A percentile compares a stretch with the other conserved stretches of the same genome.
Conservation (phyloP, 352 stramenopile species). For the Salisapilia sapeloensis region DNA sequence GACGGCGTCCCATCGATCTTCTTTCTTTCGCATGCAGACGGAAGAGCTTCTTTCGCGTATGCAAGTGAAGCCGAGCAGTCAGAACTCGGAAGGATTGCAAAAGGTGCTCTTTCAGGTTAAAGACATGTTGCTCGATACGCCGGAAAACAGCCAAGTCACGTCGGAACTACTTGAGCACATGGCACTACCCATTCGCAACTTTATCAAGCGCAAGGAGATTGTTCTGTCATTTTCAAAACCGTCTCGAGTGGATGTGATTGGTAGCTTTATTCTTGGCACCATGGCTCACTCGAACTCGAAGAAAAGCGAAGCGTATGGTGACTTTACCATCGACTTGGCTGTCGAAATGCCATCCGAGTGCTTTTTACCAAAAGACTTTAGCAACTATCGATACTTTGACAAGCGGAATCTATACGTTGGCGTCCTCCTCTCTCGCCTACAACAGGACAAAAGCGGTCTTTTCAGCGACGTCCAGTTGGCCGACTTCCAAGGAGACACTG, state of each 20-base stretch:
- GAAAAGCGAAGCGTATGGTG: constrained; percentile 22
- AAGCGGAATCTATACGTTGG: constrained; percentile 80
- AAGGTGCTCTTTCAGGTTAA: constrained; percentile 73
- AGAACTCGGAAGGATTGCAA: constrained; percentile 26
- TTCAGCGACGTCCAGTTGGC: constrained; percentile 41
- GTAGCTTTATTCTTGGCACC: constrained; percentile 77
- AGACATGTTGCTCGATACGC: constrained; percentile 31
- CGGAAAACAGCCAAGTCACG: constrained; percentile 58
- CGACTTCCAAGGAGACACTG: constrained; percentile 54
- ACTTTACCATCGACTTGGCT: constrained; percentile 58
- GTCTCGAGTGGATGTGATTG: constrained; percentile 60
- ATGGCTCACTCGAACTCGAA: constrained; percentile 49
- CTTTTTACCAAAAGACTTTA: constrained; percentile 80
- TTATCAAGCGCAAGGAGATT: constrained; percentile 73
- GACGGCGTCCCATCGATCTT: constrained; percentile 52
- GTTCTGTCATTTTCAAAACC: constrained; percentile 70
- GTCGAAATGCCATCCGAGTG: constrained; percentile 67
- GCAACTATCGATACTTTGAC: constrained; percentile 82
- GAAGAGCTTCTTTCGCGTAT: constrained; percentile 70
- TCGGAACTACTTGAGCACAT: constrained; percentile 38
- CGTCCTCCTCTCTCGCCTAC: constrained; percentile 41
- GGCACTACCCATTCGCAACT: constrained; percentile 42
- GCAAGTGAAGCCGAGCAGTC: constrained; percentile 31
- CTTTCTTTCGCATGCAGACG: constrained; percentile 76
- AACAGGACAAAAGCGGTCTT: constrained; percentile 12